These are phyloP conservation scores for Pestalotiopsis sp. DNA, from an alignment of 2,329 filamentous ascomycete genomes.

Conservation along the genomic window DNA sequence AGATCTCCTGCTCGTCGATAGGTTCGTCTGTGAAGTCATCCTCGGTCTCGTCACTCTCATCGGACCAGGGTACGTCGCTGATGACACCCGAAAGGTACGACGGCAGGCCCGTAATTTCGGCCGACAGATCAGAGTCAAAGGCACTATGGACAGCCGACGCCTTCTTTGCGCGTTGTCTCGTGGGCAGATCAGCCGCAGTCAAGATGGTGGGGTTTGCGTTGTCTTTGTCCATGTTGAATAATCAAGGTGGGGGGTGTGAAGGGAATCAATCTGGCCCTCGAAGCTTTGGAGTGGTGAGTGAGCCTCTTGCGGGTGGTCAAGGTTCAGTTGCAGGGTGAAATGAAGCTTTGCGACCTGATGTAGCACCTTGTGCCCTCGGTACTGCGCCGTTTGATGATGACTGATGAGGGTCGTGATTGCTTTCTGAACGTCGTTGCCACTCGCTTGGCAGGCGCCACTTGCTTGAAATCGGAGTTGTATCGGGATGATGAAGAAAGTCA, in stretches of 20 bases:
- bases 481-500: neutral
- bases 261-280: neutral
- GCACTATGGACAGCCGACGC: constrained; percentile 48
- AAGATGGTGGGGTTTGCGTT: constrained; percentile 96
- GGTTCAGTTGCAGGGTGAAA: neutral
- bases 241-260: neutral
- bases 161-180: constrained; percentile 61
- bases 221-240: constrained; percentile 46
- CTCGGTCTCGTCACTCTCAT: constrained; percentile 40
- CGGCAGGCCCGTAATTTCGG: constrained; percentile 48
- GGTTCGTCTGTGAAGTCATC: constrained; percentile 72
- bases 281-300: neutral
- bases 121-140: constrained; percentile 49
- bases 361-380: no score
- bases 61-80: constrained; percentile 39
- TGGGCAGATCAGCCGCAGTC: constrained; percentile 85
- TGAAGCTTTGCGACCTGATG: neutral
- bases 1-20: constrained; percentile 97
- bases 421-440: neutral
- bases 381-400: no score
- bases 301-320: neutral
- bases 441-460: neutral
- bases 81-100: constrained; percentile 45
- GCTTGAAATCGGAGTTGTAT: neutral
- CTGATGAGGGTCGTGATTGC: neutral